Base-by-base conservation (phyloP, 257 asterid genomes). In the Ehretia macrophylla region DNA sequence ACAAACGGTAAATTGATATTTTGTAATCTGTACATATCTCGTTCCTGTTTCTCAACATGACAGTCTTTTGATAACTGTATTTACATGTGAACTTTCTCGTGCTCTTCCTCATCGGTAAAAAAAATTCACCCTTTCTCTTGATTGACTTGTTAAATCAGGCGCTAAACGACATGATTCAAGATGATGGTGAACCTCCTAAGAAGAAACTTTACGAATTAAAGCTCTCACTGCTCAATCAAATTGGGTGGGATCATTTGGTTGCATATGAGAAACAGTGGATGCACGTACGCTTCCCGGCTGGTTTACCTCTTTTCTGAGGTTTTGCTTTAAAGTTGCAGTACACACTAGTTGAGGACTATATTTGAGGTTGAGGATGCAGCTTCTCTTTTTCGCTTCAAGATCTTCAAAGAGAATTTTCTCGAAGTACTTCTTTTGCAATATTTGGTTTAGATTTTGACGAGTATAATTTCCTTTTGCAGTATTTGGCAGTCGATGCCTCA, bases 171-270 rank as follows among this genome's bases (percentile, higher is more conserved):
- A 82, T 91, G 75, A 85, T 85, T 67, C 95, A 79, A 84, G 92
- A 81, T 18, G 88, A 81, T 40, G 91, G 85, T 35, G 84, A 81
- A 10, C 96, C 95, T 64, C 90, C 96, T 0, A 91, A 91, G 83
- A 88, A 78, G 84, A 81, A 84, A 62, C 70, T 85, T 44, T 88
- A 85, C 60, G 95, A 88, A 32, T 77, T 84, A 62, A 91, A 79
- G 90, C 78, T 91, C 50, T 79, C 87, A 19, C 65, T 91, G 80
- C 82, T 85, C 14, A 69, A 82, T 74, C 75, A 85, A 66, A 78
- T 84, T 10, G 96, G 95, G 39, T 91, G 95, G 96, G 51, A 14
- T 64, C 98, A 91, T 75, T 68, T 91, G 72, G 83, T 84, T 68
- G 50, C 67, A 5, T 81, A 88, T 19, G 93, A 91, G 81, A 85